phyloP scores from a whole-genome alignment of 2,329 filamentous ascomycete genomes.

The Zymoseptoria crescenta region DNA sequence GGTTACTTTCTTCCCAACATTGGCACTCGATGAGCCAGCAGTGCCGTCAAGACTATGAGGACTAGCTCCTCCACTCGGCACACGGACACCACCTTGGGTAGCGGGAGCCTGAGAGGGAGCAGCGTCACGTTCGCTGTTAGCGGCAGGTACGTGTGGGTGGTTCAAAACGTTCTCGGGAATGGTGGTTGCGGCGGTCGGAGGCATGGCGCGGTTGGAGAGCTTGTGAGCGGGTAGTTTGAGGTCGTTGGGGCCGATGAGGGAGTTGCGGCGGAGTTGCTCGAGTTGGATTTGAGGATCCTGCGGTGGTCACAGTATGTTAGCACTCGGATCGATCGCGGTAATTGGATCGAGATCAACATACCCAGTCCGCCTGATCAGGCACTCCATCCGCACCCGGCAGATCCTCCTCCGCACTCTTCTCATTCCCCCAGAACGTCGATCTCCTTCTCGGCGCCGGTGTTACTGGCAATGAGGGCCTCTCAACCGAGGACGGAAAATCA shows the following conservation, averaged over 20 bases:
- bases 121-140: constrained; percentile 1
- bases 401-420: constrained; percentile 48
- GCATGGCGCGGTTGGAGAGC: constrained; percentile 27
- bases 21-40: background rate
- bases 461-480: constrained; percentile 81
- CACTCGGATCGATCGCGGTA: background rate
- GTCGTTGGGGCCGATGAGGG: constrained; percentile 29
- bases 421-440: constrained; percentile 59
- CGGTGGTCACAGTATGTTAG: background rate
- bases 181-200: constrained; percentile 17
- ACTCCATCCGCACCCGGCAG: constrained; percentile 75
- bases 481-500: constrained; percentile 75
- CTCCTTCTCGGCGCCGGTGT: constrained; percentile 75
- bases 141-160: constrained; percentile 8
- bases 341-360: constrained; percentile 54
- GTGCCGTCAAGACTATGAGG: constrained; percentile 6
- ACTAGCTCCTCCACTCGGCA: constrained; percentile 8
- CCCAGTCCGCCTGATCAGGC: constrained; percentile 83
- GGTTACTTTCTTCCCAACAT: background rate
- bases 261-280: constrained; percentile 40
- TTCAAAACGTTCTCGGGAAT: constrained; percentile 16
- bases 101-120: background rate
- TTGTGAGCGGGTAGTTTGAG: constrained; percentile 23
- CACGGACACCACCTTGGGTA: background rate
- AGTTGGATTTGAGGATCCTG: constrained; percentile 42